Base-by-base conservation (phyloP, 176 grass and related monocot genomes). In the Themeda triandra region DNA sequence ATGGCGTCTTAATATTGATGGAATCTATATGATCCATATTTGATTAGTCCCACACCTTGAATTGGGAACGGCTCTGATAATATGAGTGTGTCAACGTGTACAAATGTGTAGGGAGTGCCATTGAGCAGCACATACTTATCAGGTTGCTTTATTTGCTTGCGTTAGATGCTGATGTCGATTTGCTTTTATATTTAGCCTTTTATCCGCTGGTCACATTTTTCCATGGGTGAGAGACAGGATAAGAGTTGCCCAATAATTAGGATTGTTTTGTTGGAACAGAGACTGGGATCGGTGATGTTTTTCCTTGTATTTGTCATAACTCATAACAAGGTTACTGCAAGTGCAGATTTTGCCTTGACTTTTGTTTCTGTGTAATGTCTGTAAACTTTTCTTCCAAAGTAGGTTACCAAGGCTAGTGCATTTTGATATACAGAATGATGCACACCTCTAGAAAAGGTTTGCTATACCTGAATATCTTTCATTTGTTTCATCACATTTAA, bases 401-500 rank as follows among this genome's bases (percentile, higher is more conserved):
- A 76, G 74, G 10, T 37, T 37, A 37, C 31, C 31, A 15, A 59
- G 48, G 30, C 10, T 36, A 75, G 29, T 1, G 2, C 19, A 25
- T 25, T 23, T 58, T 76, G 17, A 76, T 54, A 10, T 23, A 53
- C 1, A 67, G 66, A 66, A 80, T 73, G 41, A 11, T 73, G 42
- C 5, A 27, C 17, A 29, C 25, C 15, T 73, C 24, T 32, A 74
- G 44, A 51, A 74, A 66, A 12, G 42, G 33, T 21, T 36, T 67
- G 77, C 10, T 7, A 67, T 64, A 75, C 21, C 54, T 63, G 10
- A 60, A 72, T 60, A 37, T 24, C 24, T 62, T 27, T 62, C 58
- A 62, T 62, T 13, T 62, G 58, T 62, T 62, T 82, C 9, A 46
- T 69, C 76, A 82, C 37, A 76, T 46, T 82, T 6, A 44, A 69